These are phyloP conservation scores for Aspergillus unguis DNA, from an alignment of 2,329 filamentous ascomycete species.

Conservation along the genomic window DNA sequence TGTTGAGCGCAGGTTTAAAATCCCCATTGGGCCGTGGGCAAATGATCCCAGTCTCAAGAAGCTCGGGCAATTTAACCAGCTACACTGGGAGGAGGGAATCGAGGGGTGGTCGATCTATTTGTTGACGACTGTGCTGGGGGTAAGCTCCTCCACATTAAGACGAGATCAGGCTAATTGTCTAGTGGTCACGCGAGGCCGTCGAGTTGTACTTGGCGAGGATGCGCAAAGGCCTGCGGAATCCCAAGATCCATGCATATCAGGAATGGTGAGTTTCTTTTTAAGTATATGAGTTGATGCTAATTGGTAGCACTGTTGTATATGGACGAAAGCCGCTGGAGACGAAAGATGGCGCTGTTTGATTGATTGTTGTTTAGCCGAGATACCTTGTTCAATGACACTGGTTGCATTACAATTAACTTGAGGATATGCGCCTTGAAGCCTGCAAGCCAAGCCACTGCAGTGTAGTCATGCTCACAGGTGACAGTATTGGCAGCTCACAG, in stretches of 20 bases:
- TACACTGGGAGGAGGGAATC: constrained; percentile 27
- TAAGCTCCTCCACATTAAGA: neutral
- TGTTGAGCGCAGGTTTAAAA: constrained; percentile 24
- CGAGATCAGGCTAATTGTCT: neutral
- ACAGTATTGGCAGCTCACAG: too few species aligned
- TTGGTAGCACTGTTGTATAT: constrained; percentile 2
- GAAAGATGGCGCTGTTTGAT: neutral
- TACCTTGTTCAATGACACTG: too few species aligned
- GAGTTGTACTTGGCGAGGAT: constrained; percentile 3
- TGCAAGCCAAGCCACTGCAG: too few species aligned
- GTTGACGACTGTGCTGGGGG: constrained; percentile 26
- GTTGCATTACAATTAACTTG: too few species aligned
- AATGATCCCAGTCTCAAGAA: constrained; percentile 18
- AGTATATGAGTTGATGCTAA: neutral
- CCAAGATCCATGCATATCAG: constrained; percentile 9
- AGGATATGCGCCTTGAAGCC: too few species aligned
- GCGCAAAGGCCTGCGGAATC: constrained; percentile 1
- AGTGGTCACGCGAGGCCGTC: constrained; percentile 12
- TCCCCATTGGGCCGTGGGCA: constrained; percentile 24
- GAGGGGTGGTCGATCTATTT: constrained; percentile 30
- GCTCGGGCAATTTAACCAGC: constrained; percentile 22
- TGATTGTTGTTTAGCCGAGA: too few species aligned
- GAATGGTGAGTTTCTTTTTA: constrained; percentile 1
- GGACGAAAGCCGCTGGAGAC: neutral
- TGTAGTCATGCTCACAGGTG: too few species aligned